These are phyloP conservation scores for Diversispora epigaea DNA, from an alignment of 192 early-diverging fungal genomes.

Conservation along the genomic window DNA sequence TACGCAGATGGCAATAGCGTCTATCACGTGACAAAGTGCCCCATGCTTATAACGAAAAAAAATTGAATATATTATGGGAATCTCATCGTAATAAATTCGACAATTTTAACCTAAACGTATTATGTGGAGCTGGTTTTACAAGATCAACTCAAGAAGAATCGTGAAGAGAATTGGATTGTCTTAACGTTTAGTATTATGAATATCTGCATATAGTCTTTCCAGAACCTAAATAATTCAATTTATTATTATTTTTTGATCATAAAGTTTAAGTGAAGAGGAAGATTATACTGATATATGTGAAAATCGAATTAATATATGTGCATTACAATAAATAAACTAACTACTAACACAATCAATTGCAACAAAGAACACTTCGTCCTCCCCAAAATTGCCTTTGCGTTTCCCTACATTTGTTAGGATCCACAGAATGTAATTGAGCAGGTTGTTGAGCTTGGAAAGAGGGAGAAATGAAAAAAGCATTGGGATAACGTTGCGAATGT, in stretches of 20 bases:
- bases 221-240: too few relatives aligned
- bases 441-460: neutral
- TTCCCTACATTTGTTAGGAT: neutral
- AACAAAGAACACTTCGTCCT: constrained; percentile 5
- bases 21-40: too few relatives aligned
- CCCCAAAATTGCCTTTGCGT: constrained; percentile 13
- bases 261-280: constrained; percentile 2
- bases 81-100: too few relatives aligned
- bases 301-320: neutral
- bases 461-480: constrained; percentile 6
- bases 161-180: too few relatives aligned
- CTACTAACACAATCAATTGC: constrained; percentile 9
- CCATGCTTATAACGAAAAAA: too few relatives aligned
- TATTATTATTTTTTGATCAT: neutral
- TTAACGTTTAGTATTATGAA: too few relatives aligned
- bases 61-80: too few relatives aligned
- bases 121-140: too few relatives aligned
- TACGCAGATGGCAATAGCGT: too few relatives aligned
- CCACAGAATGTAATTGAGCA: constrained; percentile 1
- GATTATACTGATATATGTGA: constrained; percentile 9
- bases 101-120: too few relatives aligned
- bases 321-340: neutral
- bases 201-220: too few relatives aligned
- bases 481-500: neutral
- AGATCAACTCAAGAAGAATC: too few relatives aligned